Conservation (phyloP, 352 stramenopile genomes). For the Blastocystis hominis region DNA sequence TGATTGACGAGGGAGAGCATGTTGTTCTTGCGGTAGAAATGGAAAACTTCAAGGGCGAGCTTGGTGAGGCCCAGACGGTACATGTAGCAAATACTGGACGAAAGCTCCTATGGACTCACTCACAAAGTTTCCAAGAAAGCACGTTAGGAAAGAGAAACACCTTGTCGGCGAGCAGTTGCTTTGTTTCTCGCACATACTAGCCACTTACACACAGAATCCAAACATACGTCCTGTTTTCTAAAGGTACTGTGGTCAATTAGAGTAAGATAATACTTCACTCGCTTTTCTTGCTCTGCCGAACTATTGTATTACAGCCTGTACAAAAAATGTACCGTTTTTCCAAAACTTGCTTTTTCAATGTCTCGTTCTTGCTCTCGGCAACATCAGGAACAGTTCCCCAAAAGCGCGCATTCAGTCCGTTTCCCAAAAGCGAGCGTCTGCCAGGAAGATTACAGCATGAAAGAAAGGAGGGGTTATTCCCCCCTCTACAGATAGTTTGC, state of each 20-base stretch:
- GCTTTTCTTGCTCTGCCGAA: neutral
- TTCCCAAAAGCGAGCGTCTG: neutral
- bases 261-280: neutral
- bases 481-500: neutral
- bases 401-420: neutral
- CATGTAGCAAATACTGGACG: slow-evolving; percentile 6
- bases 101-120: slow-evolving; percentile 1
- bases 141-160: slow-evolving; percentile 21
- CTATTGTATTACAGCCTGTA: neutral
- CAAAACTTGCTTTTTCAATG: neutral
- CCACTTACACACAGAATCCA: neutral
- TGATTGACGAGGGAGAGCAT: neutral
- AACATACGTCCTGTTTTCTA: neutral
- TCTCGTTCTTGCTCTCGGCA: neutral
- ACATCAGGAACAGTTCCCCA: neutral
- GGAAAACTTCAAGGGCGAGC: neutral
- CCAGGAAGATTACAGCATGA: neutral
- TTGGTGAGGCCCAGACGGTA: neutral
- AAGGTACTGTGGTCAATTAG: neutral
- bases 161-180: neutral
- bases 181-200: neutral
- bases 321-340: neutral
- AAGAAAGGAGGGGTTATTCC: neutral
- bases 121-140: neutral
- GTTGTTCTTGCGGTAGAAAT: slow-evolving; percentile 11